These are phyloP conservation scores for Debaryomyces hansenii DNA, from an alignment of 805 yeast species.

Conservation along the genomic window DNA sequence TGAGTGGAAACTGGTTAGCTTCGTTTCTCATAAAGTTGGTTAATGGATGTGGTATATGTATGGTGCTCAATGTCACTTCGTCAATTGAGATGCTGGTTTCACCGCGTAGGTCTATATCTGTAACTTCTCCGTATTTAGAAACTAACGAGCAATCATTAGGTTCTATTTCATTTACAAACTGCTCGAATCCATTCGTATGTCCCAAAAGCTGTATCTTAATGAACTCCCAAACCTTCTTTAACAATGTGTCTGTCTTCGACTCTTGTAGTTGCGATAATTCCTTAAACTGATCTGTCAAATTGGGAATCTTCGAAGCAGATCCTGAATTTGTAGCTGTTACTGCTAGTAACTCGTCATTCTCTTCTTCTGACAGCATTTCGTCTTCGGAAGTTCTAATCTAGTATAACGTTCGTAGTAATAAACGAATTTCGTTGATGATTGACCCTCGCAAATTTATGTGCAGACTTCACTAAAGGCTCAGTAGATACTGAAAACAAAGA, in stretches of 20 bases:
- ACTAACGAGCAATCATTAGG: constrained; percentile 58
- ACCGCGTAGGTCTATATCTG: constrained; percentile 32
- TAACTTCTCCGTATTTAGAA: constrained; percentile 47
- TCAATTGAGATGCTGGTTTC: constrained; percentile 24
- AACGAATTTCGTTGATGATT: background rate
- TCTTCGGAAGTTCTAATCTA: background rate
- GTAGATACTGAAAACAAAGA: background rate
- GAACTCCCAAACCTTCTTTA: constrained; percentile 26
- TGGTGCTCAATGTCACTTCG: constrained; percentile 37
- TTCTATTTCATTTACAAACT: constrained; percentile 38
- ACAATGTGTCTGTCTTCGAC: constrained; percentile 17
- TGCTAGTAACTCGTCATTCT: constrained; percentile 12
- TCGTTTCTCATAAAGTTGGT: constrained; percentile 26
- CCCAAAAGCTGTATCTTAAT: constrained; percentile 22
- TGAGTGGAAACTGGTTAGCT: constrained; percentile 14
- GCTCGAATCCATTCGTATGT: constrained; percentile 39
- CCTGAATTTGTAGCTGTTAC: constrained; percentile 5
- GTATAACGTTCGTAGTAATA: too few relatives aligned
- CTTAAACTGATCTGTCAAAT: constrained; percentile 1
- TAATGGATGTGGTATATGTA: constrained; percentile 55
- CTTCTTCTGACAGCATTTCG: constrained; percentile 12
- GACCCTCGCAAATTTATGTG: background rate
- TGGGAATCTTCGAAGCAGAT: background rate
- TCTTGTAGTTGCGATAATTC: constrained; percentile 9
- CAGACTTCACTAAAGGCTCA: background rate